Evolutionary conservation across 2,329 filamentous ascomycete species (phyloP), one percentile per base, ranked within the genome.

Genomic region (Sarocladium oryzae): DNA sequence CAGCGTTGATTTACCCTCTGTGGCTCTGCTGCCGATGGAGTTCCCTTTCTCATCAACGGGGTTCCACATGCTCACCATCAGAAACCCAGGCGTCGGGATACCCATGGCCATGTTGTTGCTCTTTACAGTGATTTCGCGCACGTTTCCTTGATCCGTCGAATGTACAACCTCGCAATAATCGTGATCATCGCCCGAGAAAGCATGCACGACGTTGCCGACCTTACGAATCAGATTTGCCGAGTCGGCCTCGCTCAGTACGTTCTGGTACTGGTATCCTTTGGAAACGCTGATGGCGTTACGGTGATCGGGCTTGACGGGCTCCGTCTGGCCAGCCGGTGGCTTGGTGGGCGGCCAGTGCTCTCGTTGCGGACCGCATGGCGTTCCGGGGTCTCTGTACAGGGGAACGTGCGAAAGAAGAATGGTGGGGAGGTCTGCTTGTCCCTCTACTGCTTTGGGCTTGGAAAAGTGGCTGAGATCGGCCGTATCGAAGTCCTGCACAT

Each of bases 31-130:
- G 1, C 68, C 65, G 0, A 81, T 57, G 1, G 79, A 70, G 18
- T 71, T 71, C 49, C 75, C 81, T 43, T 70, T 66, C 49, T 70
- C 71, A 59, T 91, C 86, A 51, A 97, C 77, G 0, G 93, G 93
- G 63, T 99, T 97, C 81, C 89, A 96, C 52, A 99, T 74, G 64
- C 89, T 96, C 36, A 90, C 79, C 70, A 96, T 83, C 55, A 93
- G 73, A 58, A 99, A 93, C 0, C 90, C 93, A 0, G 93, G 93
- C 5, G 79, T 84, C 1, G 88, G 80, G 1, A 99, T 88, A 8
- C 93, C 91, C 93, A 97, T 97, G 16, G 89, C 90, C 89, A 92
- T 96, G 61, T 85, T 95, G 58, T 95, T 82, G 62, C 86, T 91
- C 71, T 99, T 99, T 60, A 97, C 90, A 0, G 93, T 99, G 56